Evolutionary conservation across 495 filamentous ascomycete genomes (phyloP), one percentile per base, ranked within the genome.

Genomic region (Penicillium turbatum): DNA sequence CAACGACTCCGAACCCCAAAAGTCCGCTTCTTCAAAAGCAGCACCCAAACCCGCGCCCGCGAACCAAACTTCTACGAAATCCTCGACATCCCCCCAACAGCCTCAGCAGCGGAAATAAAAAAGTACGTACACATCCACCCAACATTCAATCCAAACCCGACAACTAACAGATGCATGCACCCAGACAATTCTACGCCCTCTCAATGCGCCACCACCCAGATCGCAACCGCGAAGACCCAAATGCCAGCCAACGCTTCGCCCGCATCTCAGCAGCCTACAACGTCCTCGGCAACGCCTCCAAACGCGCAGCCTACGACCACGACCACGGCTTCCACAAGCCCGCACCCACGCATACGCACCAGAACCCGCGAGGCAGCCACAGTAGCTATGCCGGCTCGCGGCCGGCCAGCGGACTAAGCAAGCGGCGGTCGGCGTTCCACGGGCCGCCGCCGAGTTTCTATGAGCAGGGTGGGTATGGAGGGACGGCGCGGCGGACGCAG

Each of bases 161-260:
- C 21, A 31, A 56, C 34, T 43, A 26, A 24, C 36, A 45, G 6
- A 11, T 27, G n/a, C n/a, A n/a, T n/a, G n/a, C n/a, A n/a, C 64
- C 51, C 26, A 68, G 68, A 57, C 84, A 91, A 78, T 98, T 95
- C 82, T 97, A 95, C 80, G 62, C 76, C 59, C 87, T 98, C 67
- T 96, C 90, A 71, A 93, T 96, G 72, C 70, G 74, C 45, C 87
- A 96, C 82, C 93, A 98, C 76, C 93, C 93, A 12, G 93, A 98
- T 81, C 85, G 80, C 71, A 93, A 97, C 78, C 88, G 79, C 52
- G 43, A 72, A 54, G 85, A 95, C 73, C 86, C 88, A 1, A 66
- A 76, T 55, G 88, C 93, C 52, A 73, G 85, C 17, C 63, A 77
- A 31, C 88, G 86, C 66, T 98, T 98, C 81, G 82, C 92, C 72